phyloP scores from a whole-genome alignment of 2,329 filamentous ascomycete genomes.

The Alternaria novae-zelandiae region DNA sequence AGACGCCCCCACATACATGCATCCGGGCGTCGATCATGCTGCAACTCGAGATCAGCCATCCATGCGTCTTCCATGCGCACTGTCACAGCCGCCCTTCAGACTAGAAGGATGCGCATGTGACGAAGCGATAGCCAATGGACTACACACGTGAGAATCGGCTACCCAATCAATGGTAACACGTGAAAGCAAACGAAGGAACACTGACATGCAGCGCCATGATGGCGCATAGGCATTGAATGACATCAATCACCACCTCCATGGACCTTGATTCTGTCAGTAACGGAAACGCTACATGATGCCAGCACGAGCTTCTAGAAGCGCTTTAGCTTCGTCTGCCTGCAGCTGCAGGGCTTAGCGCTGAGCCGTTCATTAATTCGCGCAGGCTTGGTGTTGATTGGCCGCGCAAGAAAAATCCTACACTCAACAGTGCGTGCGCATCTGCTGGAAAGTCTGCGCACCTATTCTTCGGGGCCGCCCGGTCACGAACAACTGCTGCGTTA shows the following conservation, averaged over 20 bases:
- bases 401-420: not conserved
- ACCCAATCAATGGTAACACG: slow-evolving; percentile 8
- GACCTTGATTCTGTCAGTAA: not conserved
- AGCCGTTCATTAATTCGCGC: not conserved
- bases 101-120: slow-evolving; percentile 25
- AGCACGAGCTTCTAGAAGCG: slow-evolving; percentile 18
- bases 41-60: slow-evolving; percentile 6
- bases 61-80: slow-evolving; percentile 3
- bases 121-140: slow-evolving; percentile 14
- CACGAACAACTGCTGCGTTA: slow-evolving; percentile 5
- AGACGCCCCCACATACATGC: slow-evolving; percentile 1
- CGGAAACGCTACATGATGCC: slow-evolving; percentile 3
- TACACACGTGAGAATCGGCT: slow-evolving; percentile 23
- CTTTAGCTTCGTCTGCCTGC: not conserved
- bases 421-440: not conserved
- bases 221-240: not conserved
- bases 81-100: not conserved
- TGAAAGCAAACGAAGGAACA: not conserved
- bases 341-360: not conserved
- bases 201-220: not conserved
- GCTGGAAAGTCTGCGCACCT: not conserved
- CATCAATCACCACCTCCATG: not conserved
- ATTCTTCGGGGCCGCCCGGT: not conserved
- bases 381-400: slow-evolving; percentile 9
- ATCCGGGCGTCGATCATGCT: slow-evolving; percentile 15